These are phyloP conservation scores for Yamadazyma nakazawae DNA, from an alignment of 805 yeast genomes.

Conservation along the genomic window DNA sequence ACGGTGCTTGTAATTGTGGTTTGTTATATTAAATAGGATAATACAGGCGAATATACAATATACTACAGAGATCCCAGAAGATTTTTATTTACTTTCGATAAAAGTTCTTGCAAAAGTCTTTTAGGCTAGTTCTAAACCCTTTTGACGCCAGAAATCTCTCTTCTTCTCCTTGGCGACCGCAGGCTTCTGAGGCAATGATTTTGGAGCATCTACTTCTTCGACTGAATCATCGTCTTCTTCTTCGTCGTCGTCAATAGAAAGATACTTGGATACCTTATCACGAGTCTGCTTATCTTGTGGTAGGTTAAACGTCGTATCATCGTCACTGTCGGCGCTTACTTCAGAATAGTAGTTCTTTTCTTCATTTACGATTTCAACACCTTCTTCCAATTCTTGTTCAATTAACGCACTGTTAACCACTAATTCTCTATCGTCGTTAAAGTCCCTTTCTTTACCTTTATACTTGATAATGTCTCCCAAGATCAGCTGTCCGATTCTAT, in stretches of 20 bases:
- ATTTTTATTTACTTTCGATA: not conserved
- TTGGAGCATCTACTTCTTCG: slow-evolving; percentile 8
- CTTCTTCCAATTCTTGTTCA: slow-evolving; percentile 7
- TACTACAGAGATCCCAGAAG: not conserved
- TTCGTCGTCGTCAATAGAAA: slow-evolving; percentile 3
- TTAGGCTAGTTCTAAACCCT: slow-evolving; percentile 30
- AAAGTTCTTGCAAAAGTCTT: slow-evolving; percentile 14
- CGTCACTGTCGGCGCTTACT: slow-evolving; percentile 7
- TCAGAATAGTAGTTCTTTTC: slow-evolving; percentile 20
- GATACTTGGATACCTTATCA: slow-evolving; percentile 5
- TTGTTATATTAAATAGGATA: too few relatives aligned
- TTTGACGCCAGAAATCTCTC: slow-evolving; percentile 42
- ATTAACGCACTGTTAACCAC: slow-evolving; percentile 59
- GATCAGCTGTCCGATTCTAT: slow-evolving; percentile 67
- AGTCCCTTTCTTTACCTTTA: slow-evolving; percentile 71
- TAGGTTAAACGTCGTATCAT: slow-evolving; percentile 1
- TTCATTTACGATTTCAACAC: slow-evolving; percentile 30
- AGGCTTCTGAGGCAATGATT: slow-evolving; percentile 10
- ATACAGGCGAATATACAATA: not conserved
- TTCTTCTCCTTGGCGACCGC: slow-evolving; percentile 31
- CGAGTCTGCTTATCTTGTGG: not conserved
- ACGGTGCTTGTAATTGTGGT: not conserved
- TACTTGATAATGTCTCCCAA: slow-evolving; percentile 77
- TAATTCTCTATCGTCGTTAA: slow-evolving; percentile 66
- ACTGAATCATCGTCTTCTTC: slow-evolving; percentile 11